A percentile compares a stretch with the other conserved stretches of the same genome.
Conservation (phyloP, 2,329 filamentous ascomycete genomes). For the Cercospora citrullina region DNA sequence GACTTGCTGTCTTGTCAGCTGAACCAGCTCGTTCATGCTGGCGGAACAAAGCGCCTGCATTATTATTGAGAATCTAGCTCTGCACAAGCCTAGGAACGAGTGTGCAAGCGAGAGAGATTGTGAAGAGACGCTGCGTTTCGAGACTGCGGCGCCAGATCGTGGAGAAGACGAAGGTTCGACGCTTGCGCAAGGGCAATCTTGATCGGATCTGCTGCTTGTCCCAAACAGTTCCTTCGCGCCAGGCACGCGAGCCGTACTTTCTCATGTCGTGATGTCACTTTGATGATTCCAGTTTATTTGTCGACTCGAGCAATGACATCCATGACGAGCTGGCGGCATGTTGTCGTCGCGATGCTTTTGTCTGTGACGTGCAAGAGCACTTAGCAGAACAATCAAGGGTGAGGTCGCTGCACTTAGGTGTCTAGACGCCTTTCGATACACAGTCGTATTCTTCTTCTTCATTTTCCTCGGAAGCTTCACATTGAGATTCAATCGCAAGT, state of each 20-base stretch:
- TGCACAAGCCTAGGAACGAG: neutral
- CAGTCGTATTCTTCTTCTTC: neutral
- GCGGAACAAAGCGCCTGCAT: neutral
- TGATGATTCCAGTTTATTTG: neutral
- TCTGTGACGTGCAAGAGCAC: neutral
- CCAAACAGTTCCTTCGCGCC: slow-evolving; percentile 5
- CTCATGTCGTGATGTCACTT: slow-evolving; percentile 19
- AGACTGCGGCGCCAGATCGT: neutral
- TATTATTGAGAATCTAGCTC: neutral
- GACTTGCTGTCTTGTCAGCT: slow-evolving; percentile 1
- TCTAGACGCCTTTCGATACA: no score
- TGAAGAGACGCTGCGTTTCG: neutral
- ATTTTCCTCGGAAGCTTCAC: neutral
- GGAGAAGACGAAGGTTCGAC: slow-evolving; percentile 12
- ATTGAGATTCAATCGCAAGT: neutral
- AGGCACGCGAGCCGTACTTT: slow-evolving; percentile 8
- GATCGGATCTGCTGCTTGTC: slow-evolving; percentile 1
- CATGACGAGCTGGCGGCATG: slow-evolving; percentile 22
- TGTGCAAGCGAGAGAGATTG: neutral
- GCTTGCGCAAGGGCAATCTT: slow-evolving; percentile 22
- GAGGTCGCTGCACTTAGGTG: neutral
- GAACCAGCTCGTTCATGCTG: neutral
- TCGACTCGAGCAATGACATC: slow-evolving; percentile 5
- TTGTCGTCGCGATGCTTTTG: neutral
- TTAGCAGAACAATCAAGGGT: neutral